Base-by-base conservation (phyloP, 1,139 yeast genomes). In the Hansenula lynferdii region DNA sequence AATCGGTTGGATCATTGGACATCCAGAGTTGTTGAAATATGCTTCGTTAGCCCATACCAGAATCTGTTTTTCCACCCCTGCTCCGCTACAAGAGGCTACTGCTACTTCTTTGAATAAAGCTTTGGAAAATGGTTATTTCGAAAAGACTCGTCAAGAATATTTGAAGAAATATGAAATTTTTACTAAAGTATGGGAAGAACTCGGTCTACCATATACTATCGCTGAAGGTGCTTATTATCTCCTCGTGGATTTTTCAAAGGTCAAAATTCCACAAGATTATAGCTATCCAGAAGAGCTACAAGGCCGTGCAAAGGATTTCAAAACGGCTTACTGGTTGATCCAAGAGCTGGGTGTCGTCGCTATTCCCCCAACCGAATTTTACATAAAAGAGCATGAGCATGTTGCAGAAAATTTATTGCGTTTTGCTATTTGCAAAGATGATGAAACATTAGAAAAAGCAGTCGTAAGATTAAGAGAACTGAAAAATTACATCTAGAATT, bases 361-460 rank as follows among this genome's bases (percentile, higher is more conserved):
- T 6, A 90, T 92, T 49, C 98, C 98, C 11, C 97, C 97, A 23
- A 84, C 96, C 6, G 98, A 90, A 61, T 92, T 92, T 57, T 79
- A 86, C 56, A 74, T 77, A 33, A 72, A 76, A 34, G 80, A 85
- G 59, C 75, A 77, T 43, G 90, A 85, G 24, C 71, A 76, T 42
- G 77, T 81, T 15, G 89, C 92, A 38, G 96, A 89, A 57, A 83
- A 85, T 51, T 78, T 89, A 58, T 69, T 92, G 45, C 78, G 98
- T 58, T 90, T 92, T 61, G 97, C 98, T 14, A 95, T 92, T 15
- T 92, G 98, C 70, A 92, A 92, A 65, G 96, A 85, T 53, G 95
- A 92, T 57, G 69, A 67, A 6, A 70, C 86, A 44, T 72, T 92
- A 49, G 78, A 77, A 47, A 87, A 83, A 49, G 97, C 97, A 1